Evolutionary conservation across 2,329 filamentous ascomycete genomes (phyloP).

Genomic region (Xylariaceae sp.): DNA sequence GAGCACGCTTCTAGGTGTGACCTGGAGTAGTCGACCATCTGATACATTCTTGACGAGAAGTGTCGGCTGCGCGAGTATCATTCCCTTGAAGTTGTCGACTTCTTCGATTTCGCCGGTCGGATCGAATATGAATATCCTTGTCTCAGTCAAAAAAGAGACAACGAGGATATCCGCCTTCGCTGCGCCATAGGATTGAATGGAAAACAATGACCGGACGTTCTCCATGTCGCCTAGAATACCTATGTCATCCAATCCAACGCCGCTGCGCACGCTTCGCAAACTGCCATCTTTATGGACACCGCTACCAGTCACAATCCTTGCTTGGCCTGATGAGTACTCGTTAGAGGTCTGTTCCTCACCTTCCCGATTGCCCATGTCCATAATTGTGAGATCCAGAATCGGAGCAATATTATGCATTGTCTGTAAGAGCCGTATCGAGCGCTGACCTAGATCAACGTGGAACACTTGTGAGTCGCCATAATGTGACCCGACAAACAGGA

Average conservation of each 20-base stretch:
- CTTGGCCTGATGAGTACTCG: conserved; percentile 92
- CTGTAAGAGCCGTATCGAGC: conserved; percentile 63
- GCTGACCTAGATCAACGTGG: conserved; percentile 32
- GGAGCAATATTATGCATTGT: conserved; percentile 82
- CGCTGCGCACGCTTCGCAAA: conserved; percentile 84
- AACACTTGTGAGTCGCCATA: conserved; percentile 87
- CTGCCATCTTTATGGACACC: conserved; percentile 87
- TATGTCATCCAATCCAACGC: conserved; percentile 84
- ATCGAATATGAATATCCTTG: conserved; percentile 76
- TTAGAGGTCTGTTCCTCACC: conserved; percentile 72
- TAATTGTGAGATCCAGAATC: conserved; percentile 88
- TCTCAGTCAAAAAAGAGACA: conserved; percentile 78
- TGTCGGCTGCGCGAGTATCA: conserved; percentile 67
- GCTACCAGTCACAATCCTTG: conserved; percentile 87
- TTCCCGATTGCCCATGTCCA: conserved; percentile 89
- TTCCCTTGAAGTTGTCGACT: conserved; percentile 67
- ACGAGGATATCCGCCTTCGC: conserved; percentile 65
- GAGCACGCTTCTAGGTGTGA: conserved; percentile 61
- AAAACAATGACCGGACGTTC: conserved; percentile 69
- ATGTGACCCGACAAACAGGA: conserved; percentile 86
- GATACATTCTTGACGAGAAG: conserved; percentile 65
- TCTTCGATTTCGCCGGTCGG: conserved; percentile 78
- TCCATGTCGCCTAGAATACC: conserved; percentile 78
- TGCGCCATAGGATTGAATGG: conserved; percentile 51
- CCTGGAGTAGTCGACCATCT: conserved; percentile 65